These are phyloP conservation scores for Aspergillus baeticus DNA, from an alignment of 495 filamentous ascomycete species.

Conservation along the genomic window DNA sequence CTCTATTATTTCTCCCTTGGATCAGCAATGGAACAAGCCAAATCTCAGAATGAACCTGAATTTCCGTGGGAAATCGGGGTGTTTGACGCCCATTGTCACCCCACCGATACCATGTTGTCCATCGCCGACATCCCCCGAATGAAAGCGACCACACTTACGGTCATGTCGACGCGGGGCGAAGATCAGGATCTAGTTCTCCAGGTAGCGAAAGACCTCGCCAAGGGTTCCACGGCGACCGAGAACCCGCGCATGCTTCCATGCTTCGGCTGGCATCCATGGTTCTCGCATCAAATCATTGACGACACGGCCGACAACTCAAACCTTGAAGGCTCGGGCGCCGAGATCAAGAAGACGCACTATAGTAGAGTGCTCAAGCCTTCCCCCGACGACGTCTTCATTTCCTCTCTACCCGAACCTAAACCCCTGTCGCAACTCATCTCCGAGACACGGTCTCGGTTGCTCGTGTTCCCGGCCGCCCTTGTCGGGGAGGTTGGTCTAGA, in stretches of 20 bases:
- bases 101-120: constrained; percentile 89
- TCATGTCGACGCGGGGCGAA: constrained; percentile 85
- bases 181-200: constrained; percentile 83
- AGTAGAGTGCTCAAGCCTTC: constrained; percentile 59
- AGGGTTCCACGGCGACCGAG: constrained; percentile 23
- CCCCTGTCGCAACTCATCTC: constrained; percentile 64
- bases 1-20: neutral
- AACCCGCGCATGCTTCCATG: constrained; percentile 61
- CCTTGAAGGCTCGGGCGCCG: constrained; percentile 1
- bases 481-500: constrained; percentile 91
- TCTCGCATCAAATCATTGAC: constrained; percentile 82
- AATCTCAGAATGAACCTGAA: constrained; percentile 13
- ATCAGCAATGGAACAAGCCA: constrained; percentile 21
- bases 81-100: constrained; percentile 94
- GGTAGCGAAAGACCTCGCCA: constrained; percentile 53
- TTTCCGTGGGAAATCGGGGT: constrained; percentile 88
- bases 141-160: constrained; percentile 72
- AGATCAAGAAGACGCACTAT: constrained; percentile 69
- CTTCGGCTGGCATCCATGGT: constrained; percentile 99
- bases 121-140: constrained; percentile 67
- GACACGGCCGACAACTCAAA: constrained; percentile 43
- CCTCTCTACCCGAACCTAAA: constrained; percentile 66
- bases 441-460: constrained; percentile 63
- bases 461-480: constrained; percentile 63
- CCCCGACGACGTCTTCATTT: constrained; percentile 60